Percentiles rank a stretch among this genome's conserved stretches.
These are phyloP conservation scores for Margaritispora aquatica DNA, from an alignment of 495 filamentous ascomycete species.

Conservation along the genomic window DNA sequence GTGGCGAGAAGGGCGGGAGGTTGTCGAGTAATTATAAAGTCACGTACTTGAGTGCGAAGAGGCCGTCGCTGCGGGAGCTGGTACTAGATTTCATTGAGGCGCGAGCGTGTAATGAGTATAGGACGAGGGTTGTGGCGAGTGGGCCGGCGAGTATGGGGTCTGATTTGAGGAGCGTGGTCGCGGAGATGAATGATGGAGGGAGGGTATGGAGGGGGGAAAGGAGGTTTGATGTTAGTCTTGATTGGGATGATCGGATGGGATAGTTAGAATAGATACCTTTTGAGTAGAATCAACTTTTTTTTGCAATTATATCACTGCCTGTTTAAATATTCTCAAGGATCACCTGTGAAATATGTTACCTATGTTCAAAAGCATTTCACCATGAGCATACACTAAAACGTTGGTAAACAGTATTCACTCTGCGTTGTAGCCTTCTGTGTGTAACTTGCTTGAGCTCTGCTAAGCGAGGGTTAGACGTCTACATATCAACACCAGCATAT, in stretches of 20 bases:
- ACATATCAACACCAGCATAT: too few species aligned
- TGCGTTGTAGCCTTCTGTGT: too few species aligned
- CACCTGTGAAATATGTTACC: too few species aligned
- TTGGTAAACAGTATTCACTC: too few species aligned
- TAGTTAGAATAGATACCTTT: not conserved
- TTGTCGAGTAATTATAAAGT: not conserved
- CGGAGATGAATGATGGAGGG: conserved; percentile 38
- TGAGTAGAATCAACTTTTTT: too few species aligned
- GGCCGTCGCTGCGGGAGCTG: conserved; percentile 30
- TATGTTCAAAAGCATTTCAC: too few species aligned
- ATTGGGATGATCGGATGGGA: conserved; percentile 45
- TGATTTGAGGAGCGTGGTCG: conserved; percentile 48
- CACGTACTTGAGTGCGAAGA: conserved; percentile 1
- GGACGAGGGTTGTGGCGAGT: conserved; percentile 52
- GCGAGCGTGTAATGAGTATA: conserved; percentile 32
- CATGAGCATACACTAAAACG: too few species aligned
- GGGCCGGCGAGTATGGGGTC: conserved; percentile 55
- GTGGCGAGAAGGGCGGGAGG: not conserved
- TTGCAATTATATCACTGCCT: too few species aligned
- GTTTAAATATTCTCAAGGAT: too few species aligned
- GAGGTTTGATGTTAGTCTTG: conserved; percentile 46
- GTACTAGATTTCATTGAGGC: conserved; percentile 32
- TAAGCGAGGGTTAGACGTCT: too few species aligned
- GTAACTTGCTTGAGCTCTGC: too few species aligned
- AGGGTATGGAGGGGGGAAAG: conserved; percentile 50